Evolutionary conservation across 1,284 basidiomycete genomes (phyloP).

Genomic region (Flammula alnicola): DNA sequence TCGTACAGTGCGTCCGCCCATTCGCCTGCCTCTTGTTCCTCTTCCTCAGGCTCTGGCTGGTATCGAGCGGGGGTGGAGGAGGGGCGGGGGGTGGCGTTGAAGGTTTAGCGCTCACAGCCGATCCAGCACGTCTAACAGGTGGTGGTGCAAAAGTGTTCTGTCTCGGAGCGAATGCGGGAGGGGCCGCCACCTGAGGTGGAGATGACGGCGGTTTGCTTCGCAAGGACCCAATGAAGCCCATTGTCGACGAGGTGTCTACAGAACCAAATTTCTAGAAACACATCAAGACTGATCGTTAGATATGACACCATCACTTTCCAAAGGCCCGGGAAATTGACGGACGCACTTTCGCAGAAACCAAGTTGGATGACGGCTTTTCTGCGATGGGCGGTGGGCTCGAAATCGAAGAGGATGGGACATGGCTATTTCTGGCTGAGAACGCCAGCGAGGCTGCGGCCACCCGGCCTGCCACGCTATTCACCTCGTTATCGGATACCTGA

Average conservation of each 20-base stretch:
- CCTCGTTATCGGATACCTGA: slow-evolving; percentile 43
- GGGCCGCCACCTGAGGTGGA: slow-evolving; percentile 40
- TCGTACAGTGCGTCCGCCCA: slow-evolving; percentile 82
- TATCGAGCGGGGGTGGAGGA: slow-evolving; percentile 28
- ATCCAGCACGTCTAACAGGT: slow-evolving; percentile 39
- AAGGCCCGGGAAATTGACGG: slow-evolving; percentile 12
- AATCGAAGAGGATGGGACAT: slow-evolving; percentile 23
- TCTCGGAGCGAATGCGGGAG: slow-evolving; percentile 49
- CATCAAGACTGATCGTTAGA: slow-evolving; percentile 11
- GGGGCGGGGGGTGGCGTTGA: slow-evolving; percentile 19
- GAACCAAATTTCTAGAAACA: slow-evolving; percentile 57
- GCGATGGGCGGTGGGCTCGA: slow-evolving; percentile 40
- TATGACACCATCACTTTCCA: slow-evolving; percentile 14
- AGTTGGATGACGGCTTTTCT: slow-evolving; percentile 34
- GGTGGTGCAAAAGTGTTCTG: slow-evolving; percentile 60
- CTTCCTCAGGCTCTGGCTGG: slow-evolving; percentile 42
- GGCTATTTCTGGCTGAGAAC: slow-evolving; percentile 37
- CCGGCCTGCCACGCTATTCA: slow-evolving; percentile 44
- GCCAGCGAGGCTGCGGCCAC: slow-evolving; percentile 56
- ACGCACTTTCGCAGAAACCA: slow-evolving; percentile 25
- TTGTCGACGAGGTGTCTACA: slow-evolving; percentile 58
- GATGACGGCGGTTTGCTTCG: slow-evolving; percentile 33
- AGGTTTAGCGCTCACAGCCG: slow-evolving; percentile 16
- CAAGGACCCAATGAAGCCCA: slow-evolving; percentile 54
- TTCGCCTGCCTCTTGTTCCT: slow-evolving; percentile 58